Evolutionary conservation across 495 filamentous ascomycete species (phyloP).

Genomic region (Tuber microsphaerosporum): DNA sequence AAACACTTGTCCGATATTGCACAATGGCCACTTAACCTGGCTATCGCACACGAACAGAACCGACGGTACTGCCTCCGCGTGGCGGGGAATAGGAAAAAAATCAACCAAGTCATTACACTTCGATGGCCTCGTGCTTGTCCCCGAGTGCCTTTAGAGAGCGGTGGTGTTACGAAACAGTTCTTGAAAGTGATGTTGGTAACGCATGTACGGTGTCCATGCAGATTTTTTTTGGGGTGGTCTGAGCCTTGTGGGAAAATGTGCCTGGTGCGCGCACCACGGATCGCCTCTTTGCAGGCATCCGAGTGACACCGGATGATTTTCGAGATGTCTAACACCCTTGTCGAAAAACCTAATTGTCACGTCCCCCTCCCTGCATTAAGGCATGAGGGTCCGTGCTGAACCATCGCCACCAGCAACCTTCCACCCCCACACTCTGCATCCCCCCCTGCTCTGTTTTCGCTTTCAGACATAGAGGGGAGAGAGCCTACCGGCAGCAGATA

Average conservation of each 20-base stretch:
- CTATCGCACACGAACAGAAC: neutral
- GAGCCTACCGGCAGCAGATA: neutral
- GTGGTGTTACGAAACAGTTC: neutral
- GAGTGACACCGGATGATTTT: neutral
- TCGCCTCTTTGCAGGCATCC: neutral
- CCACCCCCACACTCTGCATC: neutral
- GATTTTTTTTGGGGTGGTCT: neutral
- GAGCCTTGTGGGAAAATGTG: neutral
- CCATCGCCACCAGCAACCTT: neutral
- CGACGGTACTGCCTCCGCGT: neutral
- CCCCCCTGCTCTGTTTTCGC: neutral
- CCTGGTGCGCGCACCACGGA: constrained; percentile 2
- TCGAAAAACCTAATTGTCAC: neutral
- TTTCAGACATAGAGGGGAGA: neutral
- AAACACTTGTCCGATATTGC: neutral
- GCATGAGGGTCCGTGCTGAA: neutral
- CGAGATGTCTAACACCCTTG: neutral
- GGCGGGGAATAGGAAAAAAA: neutral
- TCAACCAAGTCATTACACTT: neutral
- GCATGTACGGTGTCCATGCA: neutral
- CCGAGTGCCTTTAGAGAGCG: neutral
- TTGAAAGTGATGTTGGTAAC: neutral
- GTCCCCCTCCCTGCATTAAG: neutral
- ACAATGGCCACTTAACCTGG: neutral
- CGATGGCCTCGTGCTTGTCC: neutral